Conservation (phyloP, 192 early-diverging fungal species). For the Coemansia guatemalensis region DNA sequence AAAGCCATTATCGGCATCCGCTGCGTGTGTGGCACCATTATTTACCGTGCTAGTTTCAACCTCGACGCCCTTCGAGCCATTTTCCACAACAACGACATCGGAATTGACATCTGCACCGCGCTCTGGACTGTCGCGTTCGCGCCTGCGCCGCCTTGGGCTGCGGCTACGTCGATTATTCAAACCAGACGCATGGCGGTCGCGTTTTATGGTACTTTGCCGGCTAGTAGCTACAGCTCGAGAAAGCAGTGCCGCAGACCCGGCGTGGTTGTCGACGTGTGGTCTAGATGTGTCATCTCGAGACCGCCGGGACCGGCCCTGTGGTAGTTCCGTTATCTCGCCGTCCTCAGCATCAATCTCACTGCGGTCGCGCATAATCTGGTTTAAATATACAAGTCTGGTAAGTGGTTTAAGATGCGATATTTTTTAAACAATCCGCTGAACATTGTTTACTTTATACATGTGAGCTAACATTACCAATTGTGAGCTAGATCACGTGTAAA, state of each 20-base stretch:
- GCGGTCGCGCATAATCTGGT: neutral
- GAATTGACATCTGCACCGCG: neutral
- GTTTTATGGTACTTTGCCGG: neutral
- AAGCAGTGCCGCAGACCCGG: no score
- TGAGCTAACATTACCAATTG: no score
- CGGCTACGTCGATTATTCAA: conserved; percentile 9
- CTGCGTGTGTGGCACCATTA: conserved; percentile 3
- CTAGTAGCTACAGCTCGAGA: neutral
- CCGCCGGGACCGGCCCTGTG: neutral
- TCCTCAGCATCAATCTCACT: conserved; percentile 20
- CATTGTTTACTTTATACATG: no score
- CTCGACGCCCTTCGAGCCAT: no score
- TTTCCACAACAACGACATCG: neutral
- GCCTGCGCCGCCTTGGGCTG: conserved; percentile 2
- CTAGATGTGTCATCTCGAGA: no score
- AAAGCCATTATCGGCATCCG: conserved; percentile 7
- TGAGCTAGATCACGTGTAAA: no score
- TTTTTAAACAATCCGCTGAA: no score
- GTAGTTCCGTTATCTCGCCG: conserved; percentile 33
- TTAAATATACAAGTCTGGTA: no score
- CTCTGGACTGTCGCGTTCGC: conserved; percentile 4
- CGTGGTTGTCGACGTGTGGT: no score
- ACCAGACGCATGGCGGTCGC: neutral
- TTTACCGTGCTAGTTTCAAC: conserved; percentile 21
- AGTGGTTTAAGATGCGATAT: no score